Evolutionary conservation across 306 rosid genomes (phyloP), one percentile per base, ranked within the genome.

Genomic region (Carpinus viminea): DNA sequence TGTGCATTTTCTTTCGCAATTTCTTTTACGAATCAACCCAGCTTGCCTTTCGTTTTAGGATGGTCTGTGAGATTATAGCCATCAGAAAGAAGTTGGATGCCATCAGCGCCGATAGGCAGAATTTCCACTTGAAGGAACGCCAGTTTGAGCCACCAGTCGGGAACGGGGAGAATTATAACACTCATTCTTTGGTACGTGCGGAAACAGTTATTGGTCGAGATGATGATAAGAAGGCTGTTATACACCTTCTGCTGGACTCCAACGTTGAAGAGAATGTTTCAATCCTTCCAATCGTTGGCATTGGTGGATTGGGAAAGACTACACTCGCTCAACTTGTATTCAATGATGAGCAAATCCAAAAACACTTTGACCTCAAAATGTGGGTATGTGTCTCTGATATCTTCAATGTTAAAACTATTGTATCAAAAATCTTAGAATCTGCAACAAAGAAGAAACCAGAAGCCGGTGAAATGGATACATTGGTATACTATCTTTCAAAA

Each of bases 251-350:
- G 6, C 9, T 73, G 18, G 16, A 53, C 17, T 20, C 68, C 17
- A 15, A 6, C 17, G 4, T 41, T 31, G 9, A 52, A 3, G 38
- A 73, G 0, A n/a, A 28, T 7, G 62, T 76, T 51, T 31, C 73
- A 2, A 31, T 79, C 13, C 73, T 79, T 51, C 70, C 83, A 0
- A 65, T 79, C 0, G 38, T 79, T 64, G 78, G 83, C 3, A 12
- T 52, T 17, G 74, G 78, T 13, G 78, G 83, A 62, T 36, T 73
- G 5, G 78, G 83, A 48, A 79, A 79, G 71, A 79, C 83, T 9
- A 1, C 78, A 2, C 57, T 79, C 28, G 78, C 74, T 73, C 73
- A 70, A 43, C 15, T 73, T 1, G 7, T 62, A 6, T 73, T 51
- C 5, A 52, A 53, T 2, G 50, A 73, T 38, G n/a, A 52, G 11